Conservation (phyloP, 108 stramenopile genomes). For the Cyclostephanos invisitatus region DNA sequence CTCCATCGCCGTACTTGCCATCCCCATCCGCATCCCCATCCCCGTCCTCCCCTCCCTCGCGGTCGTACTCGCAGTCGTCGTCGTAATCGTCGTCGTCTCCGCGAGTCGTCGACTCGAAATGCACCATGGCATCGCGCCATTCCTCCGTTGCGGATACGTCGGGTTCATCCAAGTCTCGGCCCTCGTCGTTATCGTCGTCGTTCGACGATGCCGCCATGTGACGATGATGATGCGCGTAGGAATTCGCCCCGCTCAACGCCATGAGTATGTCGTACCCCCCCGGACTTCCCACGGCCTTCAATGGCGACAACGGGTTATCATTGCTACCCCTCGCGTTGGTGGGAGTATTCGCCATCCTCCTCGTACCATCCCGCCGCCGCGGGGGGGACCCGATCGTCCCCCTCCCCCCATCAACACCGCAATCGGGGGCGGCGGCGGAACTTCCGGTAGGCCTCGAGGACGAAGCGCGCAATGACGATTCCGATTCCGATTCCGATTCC, state of each 20-base stretch:
- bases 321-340: background rate
- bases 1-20: background rate
- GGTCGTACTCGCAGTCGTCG: slow-evolving; percentile 4
- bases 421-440: no score
- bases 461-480: no score
- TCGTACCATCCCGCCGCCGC: no score
- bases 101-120: background rate
- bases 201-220: background rate
- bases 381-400: no score
- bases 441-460: no score
- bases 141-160: background rate
- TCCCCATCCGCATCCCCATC: background rate
- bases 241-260: slow-evolving; percentile 32
- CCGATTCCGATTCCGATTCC: no score
- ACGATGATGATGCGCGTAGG: slow-evolving; percentile 10
- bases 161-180: background rate
- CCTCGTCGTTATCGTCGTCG: slow-evolving; percentile 10
- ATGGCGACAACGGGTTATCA: background rate
- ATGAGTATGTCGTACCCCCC: slow-evolving; percentile 33
- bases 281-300: slow-evolving; percentile 20
- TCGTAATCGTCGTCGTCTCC: background rate
- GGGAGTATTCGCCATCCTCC: no score
- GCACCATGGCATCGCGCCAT: slow-evolving; percentile 10
- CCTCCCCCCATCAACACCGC: no score
- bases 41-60: background rate